A percentile compares a stretch with the other conserved stretches of the same genome.
These are phyloP conservation scores for Candida frijolesensis DNA, from an alignment of 1,139 yeast genomes.

Conservation along the genomic window DNA sequence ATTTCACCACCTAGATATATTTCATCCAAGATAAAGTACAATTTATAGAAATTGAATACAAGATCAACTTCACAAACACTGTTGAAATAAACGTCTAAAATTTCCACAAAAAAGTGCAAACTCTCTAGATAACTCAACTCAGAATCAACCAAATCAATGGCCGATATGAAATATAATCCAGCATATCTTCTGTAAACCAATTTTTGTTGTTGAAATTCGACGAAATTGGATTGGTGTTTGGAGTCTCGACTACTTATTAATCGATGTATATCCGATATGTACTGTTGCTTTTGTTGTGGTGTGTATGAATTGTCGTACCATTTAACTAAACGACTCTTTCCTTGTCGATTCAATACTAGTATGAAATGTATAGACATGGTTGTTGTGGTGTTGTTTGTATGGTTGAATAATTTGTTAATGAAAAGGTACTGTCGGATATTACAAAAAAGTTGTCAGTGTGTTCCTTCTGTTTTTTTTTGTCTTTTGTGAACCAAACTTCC, in stretches of 20 bases:
- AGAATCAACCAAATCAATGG: slow-evolving; percentile 74
- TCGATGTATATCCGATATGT: slow-evolving; percentile 74
- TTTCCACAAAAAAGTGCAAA: slow-evolving; percentile 86
- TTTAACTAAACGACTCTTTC: slow-evolving; percentile 84
- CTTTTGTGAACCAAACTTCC: no score
- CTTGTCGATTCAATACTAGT: slow-evolving; percentile 85
- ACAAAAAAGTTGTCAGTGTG: no score
- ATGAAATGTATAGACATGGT: slow-evolving; percentile 79
- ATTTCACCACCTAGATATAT: slow-evolving; percentile 78
- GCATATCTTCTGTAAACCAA: slow-evolving; percentile 90
- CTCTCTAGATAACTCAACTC: slow-evolving; percentile 83
- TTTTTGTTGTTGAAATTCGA: slow-evolving; percentile 68
- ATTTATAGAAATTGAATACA: slow-evolving; percentile 77
- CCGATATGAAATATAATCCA: slow-evolving; percentile 82
- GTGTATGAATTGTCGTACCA: slow-evolving; percentile 58
- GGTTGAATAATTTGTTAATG: not conserved
- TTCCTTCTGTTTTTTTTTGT: no score
- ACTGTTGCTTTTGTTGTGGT: slow-evolving; percentile 53
- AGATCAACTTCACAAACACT: slow-evolving; percentile 96
- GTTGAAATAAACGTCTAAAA: slow-evolving; percentile 78
- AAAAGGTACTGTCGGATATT: no score
- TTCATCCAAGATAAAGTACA: slow-evolving; percentile 72
- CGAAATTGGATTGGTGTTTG: slow-evolving; percentile 78
- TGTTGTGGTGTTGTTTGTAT: not conserved
- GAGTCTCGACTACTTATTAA: slow-evolving; percentile 82